Evolutionary conservation across 1,284 basidiomycete genomes (phyloP).

Genomic region (Leccinum pachyderme): DNA sequence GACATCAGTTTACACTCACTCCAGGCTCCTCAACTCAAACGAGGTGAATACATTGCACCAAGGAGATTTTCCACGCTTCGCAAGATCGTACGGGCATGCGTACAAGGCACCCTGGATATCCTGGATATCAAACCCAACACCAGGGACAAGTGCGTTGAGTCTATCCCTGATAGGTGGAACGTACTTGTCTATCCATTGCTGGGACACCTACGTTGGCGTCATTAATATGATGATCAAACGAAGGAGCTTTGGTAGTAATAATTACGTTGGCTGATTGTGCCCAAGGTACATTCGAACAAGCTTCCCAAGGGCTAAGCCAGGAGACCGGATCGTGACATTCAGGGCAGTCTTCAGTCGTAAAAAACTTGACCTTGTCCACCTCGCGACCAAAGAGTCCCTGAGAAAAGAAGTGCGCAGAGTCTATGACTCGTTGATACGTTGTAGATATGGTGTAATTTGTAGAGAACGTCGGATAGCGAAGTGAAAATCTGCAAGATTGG

Average conservation of each 20-base stretch:
- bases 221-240: neutral
- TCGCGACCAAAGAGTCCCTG: slow-evolving; percentile 15
- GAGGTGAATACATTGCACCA: slow-evolving; percentile 43
- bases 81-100: slow-evolving; percentile 48
- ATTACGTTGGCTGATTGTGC: neutral
- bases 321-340: slow-evolving; percentile 33
- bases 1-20: slow-evolving; percentile 28
- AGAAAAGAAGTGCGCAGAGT: slow-evolving; percentile 19
- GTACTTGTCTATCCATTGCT: slow-evolving; percentile 40
- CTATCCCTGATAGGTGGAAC: slow-evolving; percentile 40
- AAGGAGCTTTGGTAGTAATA: neutral
- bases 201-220: slow-evolving; percentile 21
- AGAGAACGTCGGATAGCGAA: slow-evolving; percentile 18
- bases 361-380: slow-evolving; percentile 1
- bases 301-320: slow-evolving; percentile 26
- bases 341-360: slow-evolving; percentile 13
- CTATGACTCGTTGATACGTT: slow-evolving; percentile 32
- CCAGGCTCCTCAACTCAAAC: slow-evolving; percentile 40
- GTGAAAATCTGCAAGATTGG: slow-evolving; percentile 15
- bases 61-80: slow-evolving; percentile 35
- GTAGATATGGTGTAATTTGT: slow-evolving; percentile 40
- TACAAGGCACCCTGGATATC: slow-evolving; percentile 45
- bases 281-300: slow-evolving; percentile 6
- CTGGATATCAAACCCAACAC: slow-evolving; percentile 30
- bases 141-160: slow-evolving; percentile 37